These are phyloP conservation scores for Fallopia convolvulus DNA, from an alignment of 148 eudicot species.

Conservation along the genomic window DNA sequence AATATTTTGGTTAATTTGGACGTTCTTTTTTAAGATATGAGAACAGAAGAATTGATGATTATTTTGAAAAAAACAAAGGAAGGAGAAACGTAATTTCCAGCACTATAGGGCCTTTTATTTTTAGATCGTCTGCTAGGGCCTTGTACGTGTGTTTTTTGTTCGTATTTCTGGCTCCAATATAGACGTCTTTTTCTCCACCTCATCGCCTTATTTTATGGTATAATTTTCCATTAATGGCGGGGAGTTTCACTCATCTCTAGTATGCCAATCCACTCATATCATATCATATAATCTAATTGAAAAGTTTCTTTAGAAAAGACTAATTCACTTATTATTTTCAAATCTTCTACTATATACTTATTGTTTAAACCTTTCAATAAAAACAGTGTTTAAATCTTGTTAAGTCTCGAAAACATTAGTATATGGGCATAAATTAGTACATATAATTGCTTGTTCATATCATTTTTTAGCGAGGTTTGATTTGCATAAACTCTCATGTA, in stretches of 20 bases:
- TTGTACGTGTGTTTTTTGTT: neutral
- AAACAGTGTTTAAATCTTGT: too few relatives aligned
- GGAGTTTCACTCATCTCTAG: neutral
- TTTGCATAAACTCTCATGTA: neutral
- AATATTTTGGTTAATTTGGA: neutral
- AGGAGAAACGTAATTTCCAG: conserved; percentile 5
- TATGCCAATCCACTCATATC: neutral
- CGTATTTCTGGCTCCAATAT: neutral
- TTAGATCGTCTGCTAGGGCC: neutral
- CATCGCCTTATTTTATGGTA: neutral
- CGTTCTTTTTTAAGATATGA: neutral
- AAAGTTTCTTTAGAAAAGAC: neutral
- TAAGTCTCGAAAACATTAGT: too few relatives aligned
- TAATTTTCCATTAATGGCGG: neutral
- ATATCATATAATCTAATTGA: neutral
- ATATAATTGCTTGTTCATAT: too few relatives aligned
- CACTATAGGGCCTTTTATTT: neutral
- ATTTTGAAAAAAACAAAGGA: neutral
- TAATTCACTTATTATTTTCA: too few relatives aligned
- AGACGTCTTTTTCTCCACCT: neutral
- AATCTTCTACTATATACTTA: too few relatives aligned
- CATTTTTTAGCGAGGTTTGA: too few relatives aligned
- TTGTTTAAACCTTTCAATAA: too few relatives aligned
- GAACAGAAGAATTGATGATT: neutral
- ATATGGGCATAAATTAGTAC: too few relatives aligned